phyloP scores from a whole-genome alignment of 2,329 filamentous ascomycete species.

The Calonectria hawksworthii region DNA sequence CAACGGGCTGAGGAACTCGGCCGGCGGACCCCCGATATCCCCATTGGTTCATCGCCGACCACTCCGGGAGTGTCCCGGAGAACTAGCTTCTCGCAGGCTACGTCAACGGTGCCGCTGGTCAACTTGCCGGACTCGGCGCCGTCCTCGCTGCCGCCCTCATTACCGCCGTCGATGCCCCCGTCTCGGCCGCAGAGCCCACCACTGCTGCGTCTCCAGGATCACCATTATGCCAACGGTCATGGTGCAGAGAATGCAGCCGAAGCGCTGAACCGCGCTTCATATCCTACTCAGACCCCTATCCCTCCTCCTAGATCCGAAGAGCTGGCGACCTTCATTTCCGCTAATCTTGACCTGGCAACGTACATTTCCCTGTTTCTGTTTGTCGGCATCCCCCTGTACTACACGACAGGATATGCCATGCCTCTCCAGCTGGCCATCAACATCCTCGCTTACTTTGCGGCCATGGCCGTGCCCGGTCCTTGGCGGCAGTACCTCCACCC shows the following conservation, averaged over 20 bases:
- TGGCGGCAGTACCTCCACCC: constrained; percentile 70
- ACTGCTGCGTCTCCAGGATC: constrained; percentile 46
- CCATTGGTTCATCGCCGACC: constrained; percentile 51
- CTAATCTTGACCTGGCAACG: constrained; percentile 60
- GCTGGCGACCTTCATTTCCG: constrained; percentile 63
- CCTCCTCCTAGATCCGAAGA: constrained; percentile 61
- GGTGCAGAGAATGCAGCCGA: constrained; percentile 34
- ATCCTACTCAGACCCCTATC: constrained; percentile 56
- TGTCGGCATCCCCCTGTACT: constrained; percentile 69
- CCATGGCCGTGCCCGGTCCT: constrained; percentile 61
- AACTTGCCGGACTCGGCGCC: constrained; percentile 34
- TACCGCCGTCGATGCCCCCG: constrained; percentile 33
- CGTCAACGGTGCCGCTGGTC: constrained; percentile 40
- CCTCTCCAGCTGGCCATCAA: constrained; percentile 62
- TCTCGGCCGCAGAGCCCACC: constrained; percentile 45
- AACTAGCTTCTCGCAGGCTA: constrained; percentile 43
- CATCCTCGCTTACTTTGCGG: constrained; percentile 65
- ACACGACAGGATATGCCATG: constrained; percentile 65
- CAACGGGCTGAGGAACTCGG: constrained; percentile 65
- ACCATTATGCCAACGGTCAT: constrained; percentile 42
- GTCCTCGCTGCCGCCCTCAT: constrained; percentile 36
- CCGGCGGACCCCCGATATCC: constrained; percentile 58
- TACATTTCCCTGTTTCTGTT: constrained; percentile 63
- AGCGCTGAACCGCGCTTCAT: constrained; percentile 35
- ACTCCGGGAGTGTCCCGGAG: constrained; percentile 44